phyloP scores from a whole-genome alignment of 2,329 filamentous ascomycete species.

The Bipolaris victoriae region DNA sequence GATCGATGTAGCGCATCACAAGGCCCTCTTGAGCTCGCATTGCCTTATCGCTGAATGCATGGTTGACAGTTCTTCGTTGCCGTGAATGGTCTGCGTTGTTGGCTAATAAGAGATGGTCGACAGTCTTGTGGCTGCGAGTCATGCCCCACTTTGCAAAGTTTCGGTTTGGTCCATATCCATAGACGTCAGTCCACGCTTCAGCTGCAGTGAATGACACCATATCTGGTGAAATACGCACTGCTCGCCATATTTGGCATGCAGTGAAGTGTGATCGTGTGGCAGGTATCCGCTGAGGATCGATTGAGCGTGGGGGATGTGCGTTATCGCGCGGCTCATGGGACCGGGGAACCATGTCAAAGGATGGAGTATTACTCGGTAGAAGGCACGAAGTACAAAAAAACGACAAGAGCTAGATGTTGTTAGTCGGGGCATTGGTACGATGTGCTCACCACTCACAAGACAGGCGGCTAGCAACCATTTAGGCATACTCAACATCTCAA shows the following conservation, averaged over 20 bases:
- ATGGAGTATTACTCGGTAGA: conserved; percentile 27
- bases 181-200: conserved; percentile 49
- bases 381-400: neutral
- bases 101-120: conserved; percentile 14
- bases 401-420: neutral
- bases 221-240: conserved; percentile 18
- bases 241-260: conserved; percentile 16
- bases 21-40: conserved; percentile 45
- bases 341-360: conserved; percentile 31
- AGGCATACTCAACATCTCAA: neutral
- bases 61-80: conserved; percentile 35
- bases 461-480: neutral
- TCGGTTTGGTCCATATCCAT: conserved; percentile 28
- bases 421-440: neutral
- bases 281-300: conserved; percentile 2
- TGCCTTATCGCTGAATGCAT: conserved; percentile 47
- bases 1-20: conserved; percentile 39
- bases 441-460: neutral
- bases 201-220: conserved; percentile 17
- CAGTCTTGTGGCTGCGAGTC: conserved; percentile 2
- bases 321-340: conserved; percentile 30
- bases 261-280: neutral
- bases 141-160: neutral
- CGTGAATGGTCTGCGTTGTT: conserved; percentile 33
- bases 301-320: conserved; percentile 1